Conservation (phyloP, 176 grass and related monocot genomes). For the Eleusine indica region DNA sequence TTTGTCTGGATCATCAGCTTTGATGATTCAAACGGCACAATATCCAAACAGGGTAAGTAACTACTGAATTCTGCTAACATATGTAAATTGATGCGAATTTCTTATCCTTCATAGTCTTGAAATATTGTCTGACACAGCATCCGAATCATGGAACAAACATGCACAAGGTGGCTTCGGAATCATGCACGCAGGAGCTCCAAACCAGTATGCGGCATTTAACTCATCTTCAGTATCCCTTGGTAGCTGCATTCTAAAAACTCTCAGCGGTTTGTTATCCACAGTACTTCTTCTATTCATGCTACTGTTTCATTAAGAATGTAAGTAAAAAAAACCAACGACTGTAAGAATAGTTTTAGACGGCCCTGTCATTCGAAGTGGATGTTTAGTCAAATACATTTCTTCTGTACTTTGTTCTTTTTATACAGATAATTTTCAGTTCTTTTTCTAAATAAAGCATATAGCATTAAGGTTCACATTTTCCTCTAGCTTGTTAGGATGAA, state of each 20-base stretch:
- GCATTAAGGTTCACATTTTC: too few species aligned
- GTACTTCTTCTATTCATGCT: conserved; percentile 15
- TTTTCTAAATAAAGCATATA: too few species aligned
- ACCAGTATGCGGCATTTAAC: conserved; percentile 15
- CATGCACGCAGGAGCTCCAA: conserved; percentile 40
- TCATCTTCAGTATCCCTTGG: conserved; percentile 28
- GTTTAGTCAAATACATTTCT: too few species aligned
- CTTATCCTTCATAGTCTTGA: neutral
- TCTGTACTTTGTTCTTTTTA: too few species aligned
- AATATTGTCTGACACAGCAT: conserved; percentile 51
- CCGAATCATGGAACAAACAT: conserved; percentile 47
- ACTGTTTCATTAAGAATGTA: conserved; percentile 4
- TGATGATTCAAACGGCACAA: conserved; percentile 55
- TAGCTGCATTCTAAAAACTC: conserved; percentile 22
- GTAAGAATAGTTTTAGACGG: too few species aligned
- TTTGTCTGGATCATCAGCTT: conserved; percentile 77
- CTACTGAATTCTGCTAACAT: neutral
- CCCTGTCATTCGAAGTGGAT: too few species aligned
- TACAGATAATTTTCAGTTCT: too few species aligned
- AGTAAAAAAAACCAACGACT: too few species aligned
- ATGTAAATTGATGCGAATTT: neutral
- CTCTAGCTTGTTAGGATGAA: too few species aligned
- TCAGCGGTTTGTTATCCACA: neutral
- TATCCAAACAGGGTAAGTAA: conserved; percentile 63
- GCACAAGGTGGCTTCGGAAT: conserved; percentile 39